Base-by-base conservation (phyloP, 768 basidiomycete species). In the Lactarius evosmus region DNA sequence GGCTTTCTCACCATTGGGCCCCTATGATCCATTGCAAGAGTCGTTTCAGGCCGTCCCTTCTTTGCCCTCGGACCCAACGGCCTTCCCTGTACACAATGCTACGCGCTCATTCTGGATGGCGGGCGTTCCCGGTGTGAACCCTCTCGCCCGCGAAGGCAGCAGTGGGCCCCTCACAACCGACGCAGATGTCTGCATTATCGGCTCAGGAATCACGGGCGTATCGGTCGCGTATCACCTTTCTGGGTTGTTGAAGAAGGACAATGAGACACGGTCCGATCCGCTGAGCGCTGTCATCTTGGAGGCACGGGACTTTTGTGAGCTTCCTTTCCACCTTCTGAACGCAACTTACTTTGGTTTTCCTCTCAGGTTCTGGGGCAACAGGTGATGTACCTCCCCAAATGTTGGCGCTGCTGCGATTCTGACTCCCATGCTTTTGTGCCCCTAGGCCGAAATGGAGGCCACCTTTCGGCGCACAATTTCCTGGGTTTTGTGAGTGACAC, bases 221-320 rank as follows among this genome's bases (percentile, higher is more conserved):
- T 83, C 85, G 22, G 80, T 84, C 4, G 88, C 89, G 7, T 92
- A 89, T 72, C 88, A 93, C 70, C 76, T 94, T 36, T 77, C 84
- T 3, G 76, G 78, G 56, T 40, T 65, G 17, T 38, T 72, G 32
- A 32, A 61, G 41, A 46, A 40, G 11, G 56, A 61, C 16, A 41
- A 58, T 3, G 33, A 34, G 17, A 36, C 70, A 12, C 63, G 51
- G 14, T 34, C 62, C 25, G 52, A 67, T 44, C 69, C 78, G 19
- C 66, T 83, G 50, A 84, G 76, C 33, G 78, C 87, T 0, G 84
- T 86, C 19, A 77, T 95, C 14, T 73, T 97, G 9, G 94, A 96
- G 71, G 95, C 93, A 4, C 78, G 95, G 69, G 88, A 92, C 70
- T 88, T 95, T 73, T 90, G 93, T 93, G 27, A 75, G 90, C 36